Conservation (phyloP, 148 eudicot species). For the Suaeda aralocaspica region DNA sequence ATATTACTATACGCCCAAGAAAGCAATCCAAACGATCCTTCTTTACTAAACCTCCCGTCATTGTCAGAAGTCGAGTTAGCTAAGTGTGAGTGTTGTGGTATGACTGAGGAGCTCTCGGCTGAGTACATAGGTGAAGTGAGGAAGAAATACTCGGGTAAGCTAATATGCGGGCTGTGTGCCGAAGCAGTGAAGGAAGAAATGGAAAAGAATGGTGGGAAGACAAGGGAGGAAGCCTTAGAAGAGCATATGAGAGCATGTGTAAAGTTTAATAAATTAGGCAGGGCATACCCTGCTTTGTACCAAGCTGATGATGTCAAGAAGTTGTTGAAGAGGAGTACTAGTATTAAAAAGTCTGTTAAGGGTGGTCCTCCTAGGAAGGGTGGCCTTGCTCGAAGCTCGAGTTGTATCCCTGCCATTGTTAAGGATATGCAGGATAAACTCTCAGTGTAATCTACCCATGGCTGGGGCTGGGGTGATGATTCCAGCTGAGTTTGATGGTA, state of each 20-base stretch:
- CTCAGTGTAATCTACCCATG: too few species aligned
- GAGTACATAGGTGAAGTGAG: slow-evolving; percentile 44
- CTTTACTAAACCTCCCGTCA: slow-evolving; percentile 21
- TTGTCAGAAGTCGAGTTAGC: slow-evolving; percentile 54
- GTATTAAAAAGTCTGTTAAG: slow-evolving; percentile 1
- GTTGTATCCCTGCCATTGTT: slow-evolving; percentile 53
- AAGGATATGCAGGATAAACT: slow-evolving; percentile 23
- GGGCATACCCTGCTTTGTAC: slow-evolving; percentile 49
- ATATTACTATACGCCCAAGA: slow-evolving; percentile 30
- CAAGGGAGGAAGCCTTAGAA: slow-evolving; percentile 41
- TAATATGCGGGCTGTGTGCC: slow-evolving; percentile 58
- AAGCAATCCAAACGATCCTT: neutral
- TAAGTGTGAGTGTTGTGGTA: slow-evolving; percentile 75
- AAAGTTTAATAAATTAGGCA: slow-evolving; percentile 48
- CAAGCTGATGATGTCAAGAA: slow-evolving; percentile 56
- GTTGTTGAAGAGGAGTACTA: slow-evolving; percentile 37
- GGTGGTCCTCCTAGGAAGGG: slow-evolving; percentile 11
- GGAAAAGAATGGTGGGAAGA: slow-evolving; percentile 52
- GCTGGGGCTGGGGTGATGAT: too few species aligned
- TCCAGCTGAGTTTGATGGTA: neutral
- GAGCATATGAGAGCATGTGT: slow-evolving; percentile 53
- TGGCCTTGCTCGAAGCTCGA: slow-evolving; percentile 48
- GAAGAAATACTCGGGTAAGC: slow-evolving; percentile 36
- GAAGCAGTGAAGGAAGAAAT: slow-evolving; percentile 70
- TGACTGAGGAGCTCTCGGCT: slow-evolving; percentile 60